Evolutionary conservation across 2,329 filamentous ascomycete species (phyloP).

Genomic region (Pyrenochaeta sp.): DNA sequence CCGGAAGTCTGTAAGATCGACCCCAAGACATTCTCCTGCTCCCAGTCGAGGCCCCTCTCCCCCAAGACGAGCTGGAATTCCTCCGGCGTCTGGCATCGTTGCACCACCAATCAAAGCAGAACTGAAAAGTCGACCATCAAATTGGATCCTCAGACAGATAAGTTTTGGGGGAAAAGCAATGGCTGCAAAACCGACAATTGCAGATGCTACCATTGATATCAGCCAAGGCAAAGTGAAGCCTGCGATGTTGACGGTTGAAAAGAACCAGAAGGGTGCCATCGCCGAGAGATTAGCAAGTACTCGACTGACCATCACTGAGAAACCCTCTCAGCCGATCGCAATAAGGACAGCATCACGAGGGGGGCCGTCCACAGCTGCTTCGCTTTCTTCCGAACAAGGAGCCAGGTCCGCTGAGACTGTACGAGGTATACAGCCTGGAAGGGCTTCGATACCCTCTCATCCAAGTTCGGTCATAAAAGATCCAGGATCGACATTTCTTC

Average conservation of each 20-base stretch:
- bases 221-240: conserved; percentile 43
- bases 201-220: conserved; percentile 43
- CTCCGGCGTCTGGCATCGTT: conserved; percentile 13
- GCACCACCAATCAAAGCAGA: conserved; percentile 19
- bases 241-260: conserved; percentile 44
- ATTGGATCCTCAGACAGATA: conserved; percentile 50
- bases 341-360: conserved; percentile 43
- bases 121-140: conserved; percentile 30
- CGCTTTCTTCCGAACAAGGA: conserved; percentile 37
- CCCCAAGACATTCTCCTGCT: conserved; percentile 37
- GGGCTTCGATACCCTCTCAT: conserved; percentile 34
- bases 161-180: conserved; percentile 48
- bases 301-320: conserved; percentile 36
- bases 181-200: conserved; percentile 39
- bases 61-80: conserved; percentile 30
- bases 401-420: conserved; percentile 46
- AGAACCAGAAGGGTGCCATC: conserved; percentile 47
- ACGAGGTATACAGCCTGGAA: conserved; percentile 25
- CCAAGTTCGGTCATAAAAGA: conserved; percentile 44
- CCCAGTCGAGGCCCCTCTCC: conserved; percentile 42
- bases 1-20: conserved; percentile 24
- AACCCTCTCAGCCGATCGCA: conserved; percentile 49
- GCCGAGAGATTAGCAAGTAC: conserved; percentile 49
- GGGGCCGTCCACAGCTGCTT: conserved; percentile 29
- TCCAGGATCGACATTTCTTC: conserved; percentile 48